Percentiles rank a stretch among this genome's conserved stretches.
Evolutionary conservation across 768 basidiomycete genomes (phyloP).

Genomic region (Boletus rubescentipes): DNA sequence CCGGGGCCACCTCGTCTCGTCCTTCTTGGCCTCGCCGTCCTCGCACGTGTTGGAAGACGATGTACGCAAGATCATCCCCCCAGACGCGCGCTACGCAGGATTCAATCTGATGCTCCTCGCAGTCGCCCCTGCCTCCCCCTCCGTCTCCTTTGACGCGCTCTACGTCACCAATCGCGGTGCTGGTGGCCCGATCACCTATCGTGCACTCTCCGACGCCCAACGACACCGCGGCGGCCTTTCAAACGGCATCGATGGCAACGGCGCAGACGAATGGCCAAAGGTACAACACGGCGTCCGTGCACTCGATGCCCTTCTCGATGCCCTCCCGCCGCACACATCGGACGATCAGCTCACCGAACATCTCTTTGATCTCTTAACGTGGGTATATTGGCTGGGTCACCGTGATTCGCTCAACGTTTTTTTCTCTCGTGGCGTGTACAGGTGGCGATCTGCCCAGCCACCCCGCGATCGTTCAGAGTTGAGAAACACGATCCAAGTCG

Average conservation of each 20-base stretch:
- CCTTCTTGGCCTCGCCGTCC: slow-evolving; percentile 60
- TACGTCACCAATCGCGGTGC: slow-evolving; percentile 73
- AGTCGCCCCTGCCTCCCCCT: slow-evolving; percentile 25
- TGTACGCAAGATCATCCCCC: slow-evolving; percentile 44
- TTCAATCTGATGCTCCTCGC: slow-evolving; percentile 78
- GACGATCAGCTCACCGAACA: slow-evolving; percentile 56
- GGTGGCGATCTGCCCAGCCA: slow-evolving; percentile 35
- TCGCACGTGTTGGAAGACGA: slow-evolving; percentile 48
- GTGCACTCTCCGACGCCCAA: slow-evolving; percentile 52
- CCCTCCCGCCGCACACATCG: slow-evolving; percentile 34
- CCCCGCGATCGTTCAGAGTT: slow-evolving; percentile 53
- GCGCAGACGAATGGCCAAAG: slow-evolving; percentile 71
- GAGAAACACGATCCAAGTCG: slow-evolving; percentile 61
- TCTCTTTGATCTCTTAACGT: slow-evolving; percentile 71
- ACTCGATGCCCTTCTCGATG: slow-evolving; percentile 45
- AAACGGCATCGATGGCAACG: slow-evolving; percentile 70
- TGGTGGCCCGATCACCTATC: slow-evolving; percentile 55
- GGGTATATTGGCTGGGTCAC: slow-evolving; percentile 35
- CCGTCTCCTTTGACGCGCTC: slow-evolving; percentile 49
- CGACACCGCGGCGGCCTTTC: slow-evolving; percentile 60
- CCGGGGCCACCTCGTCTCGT: slow-evolving; percentile 65
- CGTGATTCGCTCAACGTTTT: slow-evolving; percentile 4
- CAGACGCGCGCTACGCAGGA: slow-evolving; percentile 62
- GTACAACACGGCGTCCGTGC: slow-evolving; percentile 54
- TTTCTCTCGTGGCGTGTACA: background rate